Percentiles rank a stretch among this genome's conserved stretches.
Evolutionary conservation across 2,329 filamentous ascomycete species (phyloP).

Genomic region (Aspergillus sp.): DNA sequence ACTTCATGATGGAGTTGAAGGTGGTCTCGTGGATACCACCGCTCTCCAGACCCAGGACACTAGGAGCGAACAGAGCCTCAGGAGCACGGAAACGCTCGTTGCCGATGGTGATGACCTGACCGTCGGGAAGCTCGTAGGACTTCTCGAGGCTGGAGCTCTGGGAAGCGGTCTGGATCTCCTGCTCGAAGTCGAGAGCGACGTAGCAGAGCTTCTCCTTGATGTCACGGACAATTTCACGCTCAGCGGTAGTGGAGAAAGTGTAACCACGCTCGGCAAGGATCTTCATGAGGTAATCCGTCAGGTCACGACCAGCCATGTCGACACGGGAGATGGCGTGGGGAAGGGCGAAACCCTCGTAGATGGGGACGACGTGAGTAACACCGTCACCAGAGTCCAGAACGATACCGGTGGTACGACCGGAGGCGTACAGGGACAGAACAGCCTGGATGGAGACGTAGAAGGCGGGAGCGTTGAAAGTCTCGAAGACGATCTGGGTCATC

Average conservation of each 20-base stretch:
- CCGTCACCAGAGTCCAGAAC: constrained; percentile 99
- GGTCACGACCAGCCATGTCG: constrained; percentile 99
- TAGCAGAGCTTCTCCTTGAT: constrained; percentile 99
- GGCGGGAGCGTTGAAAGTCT: constrained; percentile 99
- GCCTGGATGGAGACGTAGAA: constrained; percentile 99
- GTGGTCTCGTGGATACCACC: constrained; percentile 99
- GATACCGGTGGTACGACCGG: constrained; percentile 99
- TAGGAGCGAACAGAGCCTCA: constrained; percentile 99
- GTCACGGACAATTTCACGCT: constrained; percentile 99
- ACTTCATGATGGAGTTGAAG: constrained; percentile 99
- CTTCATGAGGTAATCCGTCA: constrained; percentile 99
- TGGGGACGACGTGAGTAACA: constrained; percentile 99
- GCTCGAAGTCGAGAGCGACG: constrained; percentile 99
- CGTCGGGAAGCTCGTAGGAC: constrained; percentile 99
- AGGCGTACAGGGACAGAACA: constrained; percentile 98
- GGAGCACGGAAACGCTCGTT: constrained; percentile 99
- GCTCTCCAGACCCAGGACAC: constrained; percentile 95
- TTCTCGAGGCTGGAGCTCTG: constrained; percentile 99
- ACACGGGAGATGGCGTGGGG: constrained; percentile 99
- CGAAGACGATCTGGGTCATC: constrained; percentile 99
- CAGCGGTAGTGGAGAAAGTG: constrained; percentile 99
- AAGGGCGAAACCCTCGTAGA: constrained; percentile 99
- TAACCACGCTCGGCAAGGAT: constrained; percentile 99
- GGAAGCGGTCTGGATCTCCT: constrained; percentile 99
- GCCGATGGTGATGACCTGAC: constrained; percentile 99